Evolutionary conservation across 108 stramenopile genomes (phyloP), one percentile per base, ranked within the genome.

Genomic region (Nannochloropsis salina): DNA sequence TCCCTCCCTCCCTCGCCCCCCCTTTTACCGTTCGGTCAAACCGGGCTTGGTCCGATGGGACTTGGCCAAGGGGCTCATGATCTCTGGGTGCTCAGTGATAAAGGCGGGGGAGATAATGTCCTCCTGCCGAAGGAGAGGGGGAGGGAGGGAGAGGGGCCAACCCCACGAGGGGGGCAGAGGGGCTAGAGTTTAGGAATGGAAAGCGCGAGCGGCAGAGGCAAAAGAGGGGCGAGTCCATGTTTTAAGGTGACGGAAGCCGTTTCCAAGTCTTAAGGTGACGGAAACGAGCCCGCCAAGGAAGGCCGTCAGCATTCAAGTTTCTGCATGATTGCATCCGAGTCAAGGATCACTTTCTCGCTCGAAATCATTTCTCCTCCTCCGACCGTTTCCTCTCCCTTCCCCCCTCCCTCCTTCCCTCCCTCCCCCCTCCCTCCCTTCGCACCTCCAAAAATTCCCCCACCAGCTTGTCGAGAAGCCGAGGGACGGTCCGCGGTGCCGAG

Each of bases 61-160:
- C 92, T 99, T 99, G 88, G 98, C 97, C 43, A 99, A 91, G 31
- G 99, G 98, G 93, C 97, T 97, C 98, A 99, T 98, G 87, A 97
- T 94, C 90, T 98, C 96, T 20, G 99, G 99, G 90, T 99, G 99
- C 61, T 93, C 93, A 8, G 44, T 90, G 85, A 92, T 91, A 82
- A 92, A 93, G 31, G 90, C 90, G 18, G 93, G 92, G 82, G 90
- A 80, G 90, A 90, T 88, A 86, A 83, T 84, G 31, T 88, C 88
- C 80, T 90, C 91, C 31, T 81, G 11, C 42, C 1, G 4, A 43
- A 2, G 43, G 42, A 82, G 82, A 21, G 42, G n/a, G 61, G 61
- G 61, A 74, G 4, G 61, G 61, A 74, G 61, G 61, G 61, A 2
- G 5, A 74, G 2, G 1, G 61, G n/a, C 20, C 1, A n/a, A 20